Base-by-base conservation (phyloP, 306 rosid species). In the Arachis stenosperma region DNA sequence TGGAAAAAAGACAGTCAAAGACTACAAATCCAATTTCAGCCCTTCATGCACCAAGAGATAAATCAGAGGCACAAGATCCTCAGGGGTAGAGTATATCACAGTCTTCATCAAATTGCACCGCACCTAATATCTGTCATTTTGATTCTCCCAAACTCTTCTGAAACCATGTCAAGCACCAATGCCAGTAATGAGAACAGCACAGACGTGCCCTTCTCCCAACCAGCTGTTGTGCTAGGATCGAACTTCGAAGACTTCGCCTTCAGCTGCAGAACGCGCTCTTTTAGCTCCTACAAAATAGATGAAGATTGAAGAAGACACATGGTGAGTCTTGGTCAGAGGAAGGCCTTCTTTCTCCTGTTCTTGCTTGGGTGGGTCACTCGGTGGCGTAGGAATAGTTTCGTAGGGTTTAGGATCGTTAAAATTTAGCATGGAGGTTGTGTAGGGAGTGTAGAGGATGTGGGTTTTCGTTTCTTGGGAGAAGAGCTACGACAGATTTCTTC, bases 71-170 rank as follows among this genome's bases (percentile, higher is more conserved):
- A 5, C 61, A 63, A 94, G 85, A 79, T 94, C 97, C 41, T 89
- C 91, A 0, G 98, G 95, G 0, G 95, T 81, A 29, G 83, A 54
- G 33, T 73, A n/a, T 53, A 94, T 94, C 7, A 91, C 92, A 29
- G 97, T 89, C 81, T 97, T 85, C 86, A 94, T 27, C 81, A 87
- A 44, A 68, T 94, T 94, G 0, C 17, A 17, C 17, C 17, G 54
- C 97, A 89, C 22, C 83, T 92, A 7, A 94, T 91, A 83, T 94
- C 95, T 7, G 92, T 91, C 6, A 85, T 94, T 71, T 67, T 81
- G 66, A 91, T 94, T 68, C 97, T 80, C 2, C 95, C 93, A 0
- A 77, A 8, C 71, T 91, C 96, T 2, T 73, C 75, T 0, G 78
- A 70, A 50, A 89, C 80, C 92, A 88, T 71, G 50, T 94, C 89